Conservation (phyloP, 78 protist species). For the Tieghemostelium lacteum region DNA sequence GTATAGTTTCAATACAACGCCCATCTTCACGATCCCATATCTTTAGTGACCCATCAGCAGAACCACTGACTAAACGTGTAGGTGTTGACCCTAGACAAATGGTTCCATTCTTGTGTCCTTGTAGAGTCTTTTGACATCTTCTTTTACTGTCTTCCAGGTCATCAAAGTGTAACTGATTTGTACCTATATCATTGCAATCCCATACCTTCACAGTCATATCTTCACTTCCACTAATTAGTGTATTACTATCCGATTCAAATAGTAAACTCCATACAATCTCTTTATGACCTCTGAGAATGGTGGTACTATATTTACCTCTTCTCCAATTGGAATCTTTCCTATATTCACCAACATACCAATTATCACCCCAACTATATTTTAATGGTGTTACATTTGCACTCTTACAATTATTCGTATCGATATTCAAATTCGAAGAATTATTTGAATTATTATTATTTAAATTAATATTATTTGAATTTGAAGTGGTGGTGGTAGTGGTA, state of each 20-base stretch:
- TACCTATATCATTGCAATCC: conserved; percentile 63
- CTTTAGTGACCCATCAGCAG: conserved; percentile 61
- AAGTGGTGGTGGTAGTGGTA: background rate
- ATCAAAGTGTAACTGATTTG: background rate
- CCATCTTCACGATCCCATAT: conserved; percentile 72
- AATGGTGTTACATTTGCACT: background rate
- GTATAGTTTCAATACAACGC: conserved; percentile 56
- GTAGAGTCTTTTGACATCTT: conserved; percentile 26
- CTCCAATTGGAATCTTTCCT: conserved; percentile 74
- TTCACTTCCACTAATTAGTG: conserved; percentile 56
- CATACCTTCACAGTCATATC: conserved; percentile 76
- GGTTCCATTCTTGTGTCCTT: conserved; percentile 75
- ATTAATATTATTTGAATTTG: background rate
- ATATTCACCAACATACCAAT: conserved; percentile 76
- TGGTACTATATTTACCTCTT: conserved; percentile 69
- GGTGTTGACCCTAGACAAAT: conserved; percentile 55
- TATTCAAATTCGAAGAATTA: background rate
- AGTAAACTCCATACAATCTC: conserved; percentile 70
- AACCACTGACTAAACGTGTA: conserved; percentile 53
- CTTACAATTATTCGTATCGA: too few relatives aligned
- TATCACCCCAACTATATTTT: conserved; percentile 27
- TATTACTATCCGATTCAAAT: conserved; percentile 56
- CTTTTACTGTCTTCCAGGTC: conserved; percentile 62
- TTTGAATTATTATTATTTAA: conserved; percentile 18
- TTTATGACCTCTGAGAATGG: conserved; percentile 60